phyloP scores from a whole-genome alignment of 331 rosid species.

The Quercus tomentella region DNA sequence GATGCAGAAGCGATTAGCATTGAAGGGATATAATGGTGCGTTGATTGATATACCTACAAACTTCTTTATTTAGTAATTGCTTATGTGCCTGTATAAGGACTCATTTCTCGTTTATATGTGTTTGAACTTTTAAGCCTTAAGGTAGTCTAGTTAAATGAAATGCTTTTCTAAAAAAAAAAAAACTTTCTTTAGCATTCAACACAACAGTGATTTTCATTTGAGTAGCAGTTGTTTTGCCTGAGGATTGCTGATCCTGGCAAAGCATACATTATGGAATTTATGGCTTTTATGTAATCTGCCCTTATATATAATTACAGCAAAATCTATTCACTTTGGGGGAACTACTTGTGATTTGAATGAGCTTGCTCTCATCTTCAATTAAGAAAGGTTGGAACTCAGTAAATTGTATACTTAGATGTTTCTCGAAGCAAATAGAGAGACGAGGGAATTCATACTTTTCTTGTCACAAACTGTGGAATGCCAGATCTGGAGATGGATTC shows the following conservation, averaged over 20 bases:
- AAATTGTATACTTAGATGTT: background rate
- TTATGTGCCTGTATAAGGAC: slow-evolving; percentile 4
- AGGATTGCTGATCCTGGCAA: background rate
- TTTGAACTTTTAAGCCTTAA: background rate
- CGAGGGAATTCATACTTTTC: background rate
- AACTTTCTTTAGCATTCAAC: background rate
- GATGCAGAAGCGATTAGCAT: slow-evolving; percentile 57
- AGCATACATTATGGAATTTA: background rate
- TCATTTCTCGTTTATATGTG: background rate
- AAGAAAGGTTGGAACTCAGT: background rate
- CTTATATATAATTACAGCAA: background rate
- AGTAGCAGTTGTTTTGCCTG: background rate
- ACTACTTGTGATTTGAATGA: background rate
- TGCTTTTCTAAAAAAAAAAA: background rate
- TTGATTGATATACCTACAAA: background rate
- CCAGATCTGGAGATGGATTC: background rate
- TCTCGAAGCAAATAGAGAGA: background rate
- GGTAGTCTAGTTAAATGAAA: background rate
- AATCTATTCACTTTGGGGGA: background rate
- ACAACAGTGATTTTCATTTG: background rate
- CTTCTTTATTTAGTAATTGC: background rate
- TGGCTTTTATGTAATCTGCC: too few species aligned
- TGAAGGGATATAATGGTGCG: slow-evolving; percentile 63
- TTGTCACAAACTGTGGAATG: background rate
- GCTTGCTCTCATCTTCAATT: background rate